Evolutionary conservation across 2,329 filamentous ascomycete genomes (phyloP).

Genomic region (Fonsecaea pedrosoi): DNA sequence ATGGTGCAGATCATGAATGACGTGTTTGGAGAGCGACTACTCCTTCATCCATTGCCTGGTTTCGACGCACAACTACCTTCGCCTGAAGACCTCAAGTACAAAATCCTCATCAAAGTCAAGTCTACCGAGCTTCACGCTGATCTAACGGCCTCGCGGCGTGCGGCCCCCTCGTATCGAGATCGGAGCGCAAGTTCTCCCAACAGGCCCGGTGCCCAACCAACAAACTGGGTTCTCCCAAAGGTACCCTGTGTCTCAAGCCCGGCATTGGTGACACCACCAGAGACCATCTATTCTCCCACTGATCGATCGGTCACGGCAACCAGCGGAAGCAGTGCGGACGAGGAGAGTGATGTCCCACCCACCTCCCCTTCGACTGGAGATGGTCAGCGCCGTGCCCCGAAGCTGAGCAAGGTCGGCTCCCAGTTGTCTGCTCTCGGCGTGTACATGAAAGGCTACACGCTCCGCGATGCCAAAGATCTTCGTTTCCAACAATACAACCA

Average conservation of each 20-base stretch:
- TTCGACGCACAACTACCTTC: conserved; percentile 75
- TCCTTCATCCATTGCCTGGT: conserved; percentile 75
- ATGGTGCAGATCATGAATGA: conserved; percentile 92
- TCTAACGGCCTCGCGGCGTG: conserved; percentile 53
- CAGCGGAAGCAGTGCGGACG: conserved; percentile 67
- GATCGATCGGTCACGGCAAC: conserved; percentile 60
- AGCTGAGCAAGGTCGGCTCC: conserved; percentile 82
- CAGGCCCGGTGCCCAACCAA: conserved; percentile 9
- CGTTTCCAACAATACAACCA: conserved; percentile 91
- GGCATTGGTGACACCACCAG: conserved; percentile 59
- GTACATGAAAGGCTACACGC: conserved; percentile 78
- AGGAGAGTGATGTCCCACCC: conserved; percentile 74
- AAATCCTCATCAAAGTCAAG: conserved; percentile 94
- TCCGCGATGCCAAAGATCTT: conserved; percentile 75
- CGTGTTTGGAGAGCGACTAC: conserved; percentile 78
- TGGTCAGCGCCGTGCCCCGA: conserved; percentile 66
- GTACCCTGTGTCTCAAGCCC: conserved; percentile 50
- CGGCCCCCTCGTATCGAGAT: conserved; percentile 50
- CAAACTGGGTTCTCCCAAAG: conserved; percentile 58
- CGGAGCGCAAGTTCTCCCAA: conserved; percentile 81
- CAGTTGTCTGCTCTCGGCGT: conserved; percentile 85
- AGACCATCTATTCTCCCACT: conserved; percentile 59
- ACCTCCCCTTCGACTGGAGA: conserved; percentile 60
- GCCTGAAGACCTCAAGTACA: conserved; percentile 81
- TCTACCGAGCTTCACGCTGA: conserved; percentile 67